phyloP scores from a whole-genome alignment of 2,329 filamentous ascomycete species.

The Eurotiales sp. region DNA sequence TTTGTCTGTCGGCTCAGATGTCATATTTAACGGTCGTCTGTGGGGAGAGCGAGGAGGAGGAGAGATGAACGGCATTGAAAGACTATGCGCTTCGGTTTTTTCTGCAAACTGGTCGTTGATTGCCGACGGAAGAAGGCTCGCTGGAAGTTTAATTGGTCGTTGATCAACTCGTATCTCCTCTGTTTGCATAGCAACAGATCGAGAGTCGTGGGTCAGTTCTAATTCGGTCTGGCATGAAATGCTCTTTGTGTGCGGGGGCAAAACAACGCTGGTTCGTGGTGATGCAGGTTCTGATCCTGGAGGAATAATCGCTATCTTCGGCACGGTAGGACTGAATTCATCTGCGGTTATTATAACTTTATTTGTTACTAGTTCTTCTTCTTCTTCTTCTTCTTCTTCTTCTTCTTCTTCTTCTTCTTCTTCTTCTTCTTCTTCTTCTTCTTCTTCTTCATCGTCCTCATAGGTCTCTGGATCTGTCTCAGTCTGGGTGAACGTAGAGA shows the following conservation, averaged over 20 bases:
- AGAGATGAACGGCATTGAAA: slow-evolving; percentile 30
- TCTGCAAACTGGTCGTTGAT: slow-evolving; percentile 55
- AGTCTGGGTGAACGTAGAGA: slow-evolving; percentile 24
- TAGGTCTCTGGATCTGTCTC: slow-evolving; percentile 3
- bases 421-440: background rate
- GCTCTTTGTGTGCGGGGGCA: slow-evolving; percentile 78
- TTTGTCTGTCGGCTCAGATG: slow-evolving; percentile 31
- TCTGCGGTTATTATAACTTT: slow-evolving; percentile 11
- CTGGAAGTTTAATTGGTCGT: slow-evolving; percentile 68
- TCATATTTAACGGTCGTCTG: slow-evolving; percentile 23
- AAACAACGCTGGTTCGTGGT: slow-evolving; percentile 67
- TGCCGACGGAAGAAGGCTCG: slow-evolving; percentile 73
- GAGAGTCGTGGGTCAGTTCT: slow-evolving; percentile 43
- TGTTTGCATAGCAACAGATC: slow-evolving; percentile 70
- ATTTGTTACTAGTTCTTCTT: slow-evolving; percentile 18
- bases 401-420: slow-evolving; percentile 20
- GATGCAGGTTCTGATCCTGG: slow-evolving; percentile 79
- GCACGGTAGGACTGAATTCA: slow-evolving; percentile 53
- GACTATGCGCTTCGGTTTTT: slow-evolving; percentile 21
- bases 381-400: background rate
- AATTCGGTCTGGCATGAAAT: slow-evolving; percentile 74
- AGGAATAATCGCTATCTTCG: slow-evolving; percentile 87
- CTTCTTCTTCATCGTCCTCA: background rate
- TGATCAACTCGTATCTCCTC: slow-evolving; percentile 84
- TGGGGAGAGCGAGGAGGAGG: slow-evolving; percentile 33